Conservation (phyloP, 345 rosid species). For the Limnanthes douglasii region DNA sequence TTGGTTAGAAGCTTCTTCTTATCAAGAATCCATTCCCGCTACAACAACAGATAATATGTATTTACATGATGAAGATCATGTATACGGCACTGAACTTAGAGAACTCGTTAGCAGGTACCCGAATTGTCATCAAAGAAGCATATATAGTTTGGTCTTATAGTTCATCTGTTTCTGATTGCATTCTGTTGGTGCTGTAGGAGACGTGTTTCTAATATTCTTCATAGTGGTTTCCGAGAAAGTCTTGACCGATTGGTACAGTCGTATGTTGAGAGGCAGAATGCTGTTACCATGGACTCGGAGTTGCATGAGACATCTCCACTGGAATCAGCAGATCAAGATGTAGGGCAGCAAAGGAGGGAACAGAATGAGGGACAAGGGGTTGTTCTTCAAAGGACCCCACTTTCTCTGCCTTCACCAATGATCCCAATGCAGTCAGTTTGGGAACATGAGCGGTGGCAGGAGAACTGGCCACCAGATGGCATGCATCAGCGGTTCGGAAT, state of each 20-base stretch:
- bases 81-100: constrained; percentile 50
- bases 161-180: constrained; percentile 7
- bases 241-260: constrained; percentile 81
- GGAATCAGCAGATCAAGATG: constrained; percentile 27
- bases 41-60: constrained; percentile 37
- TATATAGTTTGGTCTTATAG: too few relatives aligned
- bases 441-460: constrained; percentile 42
- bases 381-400: constrained; percentile 27
- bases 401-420: constrained; percentile 29
- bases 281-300: constrained; percentile 49
- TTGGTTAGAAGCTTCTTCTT: constrained; percentile 43
- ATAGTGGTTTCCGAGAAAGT: constrained; percentile 75
- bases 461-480: constrained; percentile 48
- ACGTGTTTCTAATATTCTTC: constrained; percentile 87
- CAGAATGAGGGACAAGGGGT: constrained; percentile 32
- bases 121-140: too few relatives aligned
- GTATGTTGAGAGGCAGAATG: constrained; percentile 78
- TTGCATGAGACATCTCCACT: constrained; percentile 38
- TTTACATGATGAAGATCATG: constrained; percentile 52
- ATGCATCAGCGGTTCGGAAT: constrained; percentile 61
- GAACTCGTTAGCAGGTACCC: constrained; percentile 79
- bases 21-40: constrained; percentile 22
- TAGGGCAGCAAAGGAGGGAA: constrained; percentile 33
- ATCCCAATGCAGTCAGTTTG: constrained; percentile 42
- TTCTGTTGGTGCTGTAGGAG: constrained; percentile 38